These are phyloP conservation scores for Tetracladium setigerum DNA, from an alignment of 495 filamentous ascomycete genomes.

Conservation along the genomic window DNA sequence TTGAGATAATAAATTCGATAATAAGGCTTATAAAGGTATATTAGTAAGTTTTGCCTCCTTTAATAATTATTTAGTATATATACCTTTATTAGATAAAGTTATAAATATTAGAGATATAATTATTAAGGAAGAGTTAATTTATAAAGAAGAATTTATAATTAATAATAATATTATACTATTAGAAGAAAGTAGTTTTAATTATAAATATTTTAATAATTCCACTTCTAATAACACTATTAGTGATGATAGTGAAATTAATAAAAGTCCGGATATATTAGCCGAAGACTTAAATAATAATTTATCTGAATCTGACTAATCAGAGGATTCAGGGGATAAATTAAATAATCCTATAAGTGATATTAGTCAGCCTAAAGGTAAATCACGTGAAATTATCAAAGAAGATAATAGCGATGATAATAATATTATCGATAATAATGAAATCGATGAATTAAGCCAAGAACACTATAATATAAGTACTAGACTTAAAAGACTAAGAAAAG, in stretches of 20 bases:
- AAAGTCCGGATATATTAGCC: not conserved
- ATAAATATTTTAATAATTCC: not conserved
- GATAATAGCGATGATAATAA: not conserved
- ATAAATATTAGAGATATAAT: too few species aligned
- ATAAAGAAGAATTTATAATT: constrained; percentile 3
- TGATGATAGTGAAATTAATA: not conserved
- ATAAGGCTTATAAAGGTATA: too few species aligned
- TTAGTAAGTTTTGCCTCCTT: too few species aligned
- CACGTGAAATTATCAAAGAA: not conserved
- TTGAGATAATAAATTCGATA: too few species aligned
- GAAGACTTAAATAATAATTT: not conserved
- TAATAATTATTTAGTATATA: too few species aligned
- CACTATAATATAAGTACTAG: too few species aligned
- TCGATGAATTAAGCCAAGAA: too few species aligned
- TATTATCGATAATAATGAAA: not conserved
- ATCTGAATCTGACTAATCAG: constrained; percentile 5
- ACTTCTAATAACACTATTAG: not conserved
- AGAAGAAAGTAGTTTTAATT: not conserved
- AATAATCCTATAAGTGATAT: constrained; percentile 4
- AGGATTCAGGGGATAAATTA: constrained; percentile 4
- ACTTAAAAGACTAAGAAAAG: too few species aligned
- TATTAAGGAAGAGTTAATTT: too few species aligned
- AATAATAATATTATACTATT: constrained; percentile 3
- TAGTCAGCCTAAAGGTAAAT: too few species aligned
- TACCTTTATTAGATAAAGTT: too few species aligned